Percentiles rank a stretch among this genome's conserved stretches.
Evolutionary conservation across 805 yeast genomes (phyloP).

Genomic region (Zygosaccharomyces rouxii): DNA sequence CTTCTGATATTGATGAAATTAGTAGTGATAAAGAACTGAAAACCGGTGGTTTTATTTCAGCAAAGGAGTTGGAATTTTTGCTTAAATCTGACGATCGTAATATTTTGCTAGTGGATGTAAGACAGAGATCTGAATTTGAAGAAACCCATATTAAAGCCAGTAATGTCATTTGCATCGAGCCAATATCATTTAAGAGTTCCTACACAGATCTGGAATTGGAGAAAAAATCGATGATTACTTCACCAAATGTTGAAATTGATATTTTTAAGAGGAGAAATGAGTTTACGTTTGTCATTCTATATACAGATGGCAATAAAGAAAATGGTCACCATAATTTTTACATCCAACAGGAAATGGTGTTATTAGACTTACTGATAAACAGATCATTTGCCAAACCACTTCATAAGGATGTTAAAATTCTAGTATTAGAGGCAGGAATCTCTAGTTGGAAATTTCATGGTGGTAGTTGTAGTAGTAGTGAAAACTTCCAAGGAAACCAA

Average conservation of each 20-base stretch:
- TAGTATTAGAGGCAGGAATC: conserved; percentile 26
- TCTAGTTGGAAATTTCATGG: conserved; percentile 23
- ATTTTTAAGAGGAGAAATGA: conserved; percentile 49
- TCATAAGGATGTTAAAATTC: conserved; percentile 13
- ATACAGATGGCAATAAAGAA: conserved; percentile 32
- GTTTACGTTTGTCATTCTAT: conserved; percentile 62
- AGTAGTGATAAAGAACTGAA: conserved; percentile 1
- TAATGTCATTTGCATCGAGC: conserved; percentile 71
- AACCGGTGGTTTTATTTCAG: conserved; percentile 10
- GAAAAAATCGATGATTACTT: conserved; percentile 49
- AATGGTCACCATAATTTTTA: conserved; percentile 18
- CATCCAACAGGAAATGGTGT: conserved; percentile 20
- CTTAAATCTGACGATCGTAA: conserved; percentile 10
- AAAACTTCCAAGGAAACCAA: neutral
- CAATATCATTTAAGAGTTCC: conserved; percentile 48
- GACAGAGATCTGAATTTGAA: conserved; percentile 58
- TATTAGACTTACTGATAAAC: conserved; percentile 24
- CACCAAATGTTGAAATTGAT: conserved; percentile 52
- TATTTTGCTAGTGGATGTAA: conserved; percentile 62
- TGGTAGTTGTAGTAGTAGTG: conserved; percentile 13
- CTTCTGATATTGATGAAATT: neutral
- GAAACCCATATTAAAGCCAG: conserved; percentile 56
- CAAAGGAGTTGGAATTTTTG: conserved; percentile 15
- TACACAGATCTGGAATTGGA: conserved; percentile 67
- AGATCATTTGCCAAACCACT: conserved; percentile 31